These are phyloP conservation scores for Danielozyma ontarioensis DNA, from an alignment of 805 yeast species.

Conservation along the genomic window DNA sequence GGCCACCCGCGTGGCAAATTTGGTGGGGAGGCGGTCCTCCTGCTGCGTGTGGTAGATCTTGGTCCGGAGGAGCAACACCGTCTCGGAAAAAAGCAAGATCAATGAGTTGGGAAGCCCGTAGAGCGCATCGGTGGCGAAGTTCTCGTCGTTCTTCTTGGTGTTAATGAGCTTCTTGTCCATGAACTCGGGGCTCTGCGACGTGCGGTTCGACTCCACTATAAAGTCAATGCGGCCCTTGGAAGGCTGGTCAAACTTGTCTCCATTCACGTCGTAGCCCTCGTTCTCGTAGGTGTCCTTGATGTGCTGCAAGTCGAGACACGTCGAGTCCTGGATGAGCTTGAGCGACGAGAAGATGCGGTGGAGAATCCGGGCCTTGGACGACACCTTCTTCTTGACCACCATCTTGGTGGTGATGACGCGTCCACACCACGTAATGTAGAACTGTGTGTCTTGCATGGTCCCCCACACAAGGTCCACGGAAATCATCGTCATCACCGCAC, in stretches of 20 bases:
- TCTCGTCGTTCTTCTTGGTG: constrained; percentile 48
- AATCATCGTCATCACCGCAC: constrained; percentile 81
- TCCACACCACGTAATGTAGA: constrained; percentile 73
- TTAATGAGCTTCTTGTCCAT: constrained; percentile 38
- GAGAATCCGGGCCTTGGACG: constrained; percentile 69
- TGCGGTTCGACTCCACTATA: constrained; percentile 11
- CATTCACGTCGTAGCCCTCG: constrained; percentile 30
- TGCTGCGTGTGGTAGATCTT: constrained; percentile 47
- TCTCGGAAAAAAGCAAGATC: constrained; percentile 65
- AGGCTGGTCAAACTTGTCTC: constrained; percentile 22
- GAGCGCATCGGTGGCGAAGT: constrained; percentile 70
- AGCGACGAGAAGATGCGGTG: constrained; percentile 76
- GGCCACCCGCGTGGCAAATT: constrained; percentile 15
- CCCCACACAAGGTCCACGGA: constrained; percentile 90
- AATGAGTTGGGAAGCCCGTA: constrained; percentile 84
- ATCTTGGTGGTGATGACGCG: constrained; percentile 66
- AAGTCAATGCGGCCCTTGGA: constrained; percentile 19
- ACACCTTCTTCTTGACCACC: constrained; percentile 55
- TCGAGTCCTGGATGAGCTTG: constrained; percentile 73
- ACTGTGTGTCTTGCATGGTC: constrained; percentile 77
- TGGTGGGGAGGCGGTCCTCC: constrained; percentile 24
- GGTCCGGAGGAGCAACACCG: constrained; percentile 60
- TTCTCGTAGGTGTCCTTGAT: constrained; percentile 32
- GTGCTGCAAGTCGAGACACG: constrained; percentile 39
- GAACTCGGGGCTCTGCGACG: constrained; percentile 23